Evolutionary conservation across 2,329 filamentous ascomycete species (phyloP).

Genomic region (Ciborinia camelliae): DNA sequence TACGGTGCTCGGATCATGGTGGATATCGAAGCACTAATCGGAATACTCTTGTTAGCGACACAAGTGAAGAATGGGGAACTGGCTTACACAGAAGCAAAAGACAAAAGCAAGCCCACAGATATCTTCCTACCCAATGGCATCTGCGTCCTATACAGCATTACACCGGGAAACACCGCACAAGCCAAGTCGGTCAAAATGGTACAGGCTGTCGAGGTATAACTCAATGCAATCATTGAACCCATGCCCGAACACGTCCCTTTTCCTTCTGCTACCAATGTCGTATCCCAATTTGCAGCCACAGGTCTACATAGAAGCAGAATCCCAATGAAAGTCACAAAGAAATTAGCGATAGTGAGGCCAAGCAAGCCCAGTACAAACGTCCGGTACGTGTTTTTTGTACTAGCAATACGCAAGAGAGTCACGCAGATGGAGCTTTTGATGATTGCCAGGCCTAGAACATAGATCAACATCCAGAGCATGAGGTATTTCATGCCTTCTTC

Average conservation of each 20-base stretch:
- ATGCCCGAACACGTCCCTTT: conserved; percentile 23
- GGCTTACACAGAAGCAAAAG: conserved; percentile 21
- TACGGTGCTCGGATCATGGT: conserved; percentile 15
- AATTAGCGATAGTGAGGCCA: conserved; percentile 16
- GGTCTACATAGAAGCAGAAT: conserved; percentile 26
- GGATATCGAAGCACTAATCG: conserved; percentile 9
- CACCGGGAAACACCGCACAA: conserved; percentile 36
- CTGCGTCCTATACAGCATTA: conserved; percentile 38
- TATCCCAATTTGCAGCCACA: conserved; percentile 27
- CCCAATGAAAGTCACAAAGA: conserved; percentile 26
- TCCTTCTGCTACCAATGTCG: conserved; percentile 17
- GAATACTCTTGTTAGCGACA: background rate
- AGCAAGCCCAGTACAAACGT: conserved; percentile 14
- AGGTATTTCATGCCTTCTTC: conserved; percentile 26
- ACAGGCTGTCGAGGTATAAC: conserved; percentile 36
- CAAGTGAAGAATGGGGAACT: too few relatives aligned
- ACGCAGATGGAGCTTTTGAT: conserved; percentile 31
- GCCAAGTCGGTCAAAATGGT: conserved; percentile 39
- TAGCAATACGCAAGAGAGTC: conserved; percentile 27
- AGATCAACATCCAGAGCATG: conserved; percentile 25
- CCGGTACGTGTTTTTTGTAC: conserved; percentile 6
- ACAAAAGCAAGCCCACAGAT: conserved; percentile 29
- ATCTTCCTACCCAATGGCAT: conserved; percentile 34
- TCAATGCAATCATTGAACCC: conserved; percentile 27
- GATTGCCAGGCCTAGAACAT: conserved; percentile 24